A percentile compares a stretch with the other conserved stretches of the same genome.
These are phyloP conservation scores for Pseudogymnoascus sp. DNA, from an alignment of 2,329 filamentous ascomycete genomes.

Conservation along the genomic window DNA sequence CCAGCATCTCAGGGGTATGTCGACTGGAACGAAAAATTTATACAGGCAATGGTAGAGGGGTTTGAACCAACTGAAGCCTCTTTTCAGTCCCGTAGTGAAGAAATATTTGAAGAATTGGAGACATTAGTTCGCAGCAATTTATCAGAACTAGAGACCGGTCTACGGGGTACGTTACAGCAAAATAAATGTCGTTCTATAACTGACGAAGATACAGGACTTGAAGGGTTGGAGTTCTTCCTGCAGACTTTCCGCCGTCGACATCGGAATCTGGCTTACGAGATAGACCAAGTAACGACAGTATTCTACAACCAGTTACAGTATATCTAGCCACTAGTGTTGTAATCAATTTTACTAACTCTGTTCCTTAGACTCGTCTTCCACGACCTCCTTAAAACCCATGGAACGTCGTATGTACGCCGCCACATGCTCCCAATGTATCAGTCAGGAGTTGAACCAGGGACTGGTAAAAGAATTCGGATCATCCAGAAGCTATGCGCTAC, in stretches of 20 bases:
- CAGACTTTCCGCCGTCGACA: slow-evolving; percentile 14
- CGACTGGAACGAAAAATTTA: slow-evolving; percentile 16
- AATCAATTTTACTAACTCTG: not conserved
- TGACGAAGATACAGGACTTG: slow-evolving; percentile 12
- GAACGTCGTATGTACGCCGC: slow-evolving; percentile 14
- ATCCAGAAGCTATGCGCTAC: slow-evolving; percentile 4
- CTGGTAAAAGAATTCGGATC: not conserved
- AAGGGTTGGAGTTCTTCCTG: slow-evolving; percentile 11
- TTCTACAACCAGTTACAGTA: slow-evolving; percentile 15
- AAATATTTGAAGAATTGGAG: slow-evolving; percentile 10
- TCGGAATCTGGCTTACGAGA: slow-evolving; percentile 13
- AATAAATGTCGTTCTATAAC: not conserved
- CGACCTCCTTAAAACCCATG: slow-evolving; percentile 15
- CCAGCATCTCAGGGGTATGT: not conserved
- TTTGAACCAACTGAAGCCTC: slow-evolving; percentile 12
- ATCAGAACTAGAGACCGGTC: not conserved
- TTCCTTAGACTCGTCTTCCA: slow-evolving; percentile 13
- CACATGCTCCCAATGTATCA: slow-evolving; percentile 16
- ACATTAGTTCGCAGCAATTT: not conserved
- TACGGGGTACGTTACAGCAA: not conserved
- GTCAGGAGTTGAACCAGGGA: slow-evolving; percentile 8
- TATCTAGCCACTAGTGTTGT: not conserved
- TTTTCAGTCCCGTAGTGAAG: slow-evolving; percentile 4
- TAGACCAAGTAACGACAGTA: slow-evolving; percentile 8
- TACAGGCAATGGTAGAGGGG: slow-evolving; percentile 15